Percentiles rank a stretch among this genome's conserved stretches.
Evolutionary conservation across 73 alveolate species (phyloP).

Genomic region (Effrenium voratum): DNA sequence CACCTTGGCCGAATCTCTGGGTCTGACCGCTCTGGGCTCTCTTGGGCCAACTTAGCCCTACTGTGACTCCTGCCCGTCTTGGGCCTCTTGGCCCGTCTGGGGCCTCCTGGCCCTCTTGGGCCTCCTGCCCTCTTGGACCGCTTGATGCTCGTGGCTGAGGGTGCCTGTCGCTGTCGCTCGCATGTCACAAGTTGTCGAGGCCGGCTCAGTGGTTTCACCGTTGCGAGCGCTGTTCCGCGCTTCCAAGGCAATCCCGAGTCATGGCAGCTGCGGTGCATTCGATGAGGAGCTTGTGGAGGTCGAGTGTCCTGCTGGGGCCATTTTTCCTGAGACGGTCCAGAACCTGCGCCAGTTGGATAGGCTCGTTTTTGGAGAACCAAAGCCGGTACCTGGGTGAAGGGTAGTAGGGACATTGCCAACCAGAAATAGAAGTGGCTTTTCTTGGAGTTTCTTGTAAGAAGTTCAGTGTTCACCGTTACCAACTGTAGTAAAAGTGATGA

Average conservation of each 20-base stretch:
- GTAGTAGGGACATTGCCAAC: no score
- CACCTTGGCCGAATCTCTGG: background rate
- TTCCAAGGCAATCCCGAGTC: constrained; percentile 62
- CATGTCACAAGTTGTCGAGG: background rate
- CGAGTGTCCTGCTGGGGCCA: constrained; percentile 85
- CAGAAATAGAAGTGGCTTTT: background rate
- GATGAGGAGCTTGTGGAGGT: constrained; percentile 72
- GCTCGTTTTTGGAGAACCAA: background rate
- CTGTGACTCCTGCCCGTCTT: background rate
- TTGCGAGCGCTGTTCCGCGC: background rate
- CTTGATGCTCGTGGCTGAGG: no score
- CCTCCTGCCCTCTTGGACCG: background rate
- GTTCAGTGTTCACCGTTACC: background rate
- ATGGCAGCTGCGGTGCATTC: constrained; percentile 58
- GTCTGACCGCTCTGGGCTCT: no score
- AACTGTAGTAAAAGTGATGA: background rate
- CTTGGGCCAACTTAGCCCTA: no score
- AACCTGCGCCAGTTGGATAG: constrained; percentile 44
- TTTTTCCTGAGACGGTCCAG: constrained; percentile 71
- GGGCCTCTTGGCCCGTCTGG: background rate
- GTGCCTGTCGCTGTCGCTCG: no score
- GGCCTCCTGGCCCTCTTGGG: background rate
- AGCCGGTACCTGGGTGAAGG: background rate
- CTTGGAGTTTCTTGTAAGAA: no score
- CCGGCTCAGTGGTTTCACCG: background rate